Percentiles rank a stretch among this genome's conserved stretches.
phyloP scores from a whole-genome alignment of 2,329 filamentous ascomycete genomes.

The Ophiostoma ips region DNA sequence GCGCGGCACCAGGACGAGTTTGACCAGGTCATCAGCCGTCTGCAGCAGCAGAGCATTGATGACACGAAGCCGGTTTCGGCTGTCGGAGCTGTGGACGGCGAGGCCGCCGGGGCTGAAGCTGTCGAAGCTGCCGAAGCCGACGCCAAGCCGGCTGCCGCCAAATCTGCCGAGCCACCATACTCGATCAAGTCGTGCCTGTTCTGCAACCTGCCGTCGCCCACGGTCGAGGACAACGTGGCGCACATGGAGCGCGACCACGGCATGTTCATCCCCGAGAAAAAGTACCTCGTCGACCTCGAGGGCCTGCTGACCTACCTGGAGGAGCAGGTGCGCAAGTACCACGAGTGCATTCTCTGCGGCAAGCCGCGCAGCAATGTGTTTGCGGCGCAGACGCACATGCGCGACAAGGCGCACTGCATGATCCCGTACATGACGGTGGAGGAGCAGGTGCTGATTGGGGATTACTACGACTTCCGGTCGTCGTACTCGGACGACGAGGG shows the following conservation, averaged over 20 bases:
- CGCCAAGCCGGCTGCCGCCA: slow-evolving; percentile 15
- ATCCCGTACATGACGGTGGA: slow-evolving; percentile 81
- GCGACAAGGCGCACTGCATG: slow-evolving; percentile 92
- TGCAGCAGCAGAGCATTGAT: slow-evolving; percentile 48
- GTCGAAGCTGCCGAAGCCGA: neutral
- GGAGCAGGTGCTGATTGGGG: slow-evolving; percentile 85
- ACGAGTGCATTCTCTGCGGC: slow-evolving; percentile 80
- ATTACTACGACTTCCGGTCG: slow-evolving; percentile 93
- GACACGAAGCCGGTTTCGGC: slow-evolving; percentile 3
- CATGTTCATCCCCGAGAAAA: slow-evolving; percentile 87
- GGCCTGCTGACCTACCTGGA: slow-evolving; percentile 68
- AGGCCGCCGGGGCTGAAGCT: slow-evolving; percentile 30
- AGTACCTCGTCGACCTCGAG: slow-evolving; percentile 69
- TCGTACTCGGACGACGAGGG: slow-evolving; percentile 74
- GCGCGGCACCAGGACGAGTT: slow-evolving; percentile 63
- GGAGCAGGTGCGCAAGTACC: slow-evolving; percentile 62
- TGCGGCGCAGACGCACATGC: slow-evolving; percentile 91
- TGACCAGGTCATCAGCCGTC: slow-evolving; percentile 59
- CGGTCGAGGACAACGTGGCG: slow-evolving; percentile 57
- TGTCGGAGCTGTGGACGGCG: slow-evolving; percentile 8
- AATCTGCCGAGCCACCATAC: slow-evolving; percentile 23
- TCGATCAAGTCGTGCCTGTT: slow-evolving; percentile 60
- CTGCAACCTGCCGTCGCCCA: slow-evolving; percentile 76
- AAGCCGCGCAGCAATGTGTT: slow-evolving; percentile 65
- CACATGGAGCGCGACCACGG: slow-evolving; percentile 92